Conservation (phyloP, 257 asterid genomes). For the Plectranthus barbatus region DNA sequence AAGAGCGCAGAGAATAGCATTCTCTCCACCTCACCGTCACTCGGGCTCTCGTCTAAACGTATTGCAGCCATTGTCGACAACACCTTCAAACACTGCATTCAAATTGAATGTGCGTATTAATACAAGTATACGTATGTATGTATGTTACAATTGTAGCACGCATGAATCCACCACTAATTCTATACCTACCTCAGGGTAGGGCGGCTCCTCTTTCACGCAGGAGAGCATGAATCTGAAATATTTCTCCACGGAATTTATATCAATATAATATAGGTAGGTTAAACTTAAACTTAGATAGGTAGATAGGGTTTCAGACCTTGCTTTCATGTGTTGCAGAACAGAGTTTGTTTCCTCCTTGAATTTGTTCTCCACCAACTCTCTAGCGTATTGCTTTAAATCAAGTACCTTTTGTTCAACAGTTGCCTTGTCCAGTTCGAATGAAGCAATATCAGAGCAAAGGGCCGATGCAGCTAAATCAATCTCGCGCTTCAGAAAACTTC, state of each 20-base stretch:
- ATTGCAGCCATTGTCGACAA: background rate
- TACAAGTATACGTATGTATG: no score
- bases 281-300: no score
- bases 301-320: background rate
- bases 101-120: no score
- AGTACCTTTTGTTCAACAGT: background rate
- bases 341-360: background rate
- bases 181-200: no score
- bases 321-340: background rate
- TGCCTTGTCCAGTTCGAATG: background rate
- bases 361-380: background rate
- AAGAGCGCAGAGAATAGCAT: conserved; percentile 34
- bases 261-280: no score
- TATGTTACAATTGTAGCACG: no score
- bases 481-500: conserved; percentile 45
- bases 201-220: no score
- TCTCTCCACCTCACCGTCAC: conserved; percentile 30
- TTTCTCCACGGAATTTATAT: no score
- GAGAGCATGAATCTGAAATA: no score
- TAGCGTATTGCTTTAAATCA: background rate
- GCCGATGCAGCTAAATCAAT: conserved; percentile 29
- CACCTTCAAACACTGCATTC: conserved; percentile 47
- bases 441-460: conserved; percentile 30
- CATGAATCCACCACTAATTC: no score
- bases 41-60: conserved; percentile 31